Evolutionary conservation across 2,329 filamentous ascomycete genomes (phyloP), one percentile per base, ranked within the genome.

Genomic region (Sordariomycetes sp.): DNA sequence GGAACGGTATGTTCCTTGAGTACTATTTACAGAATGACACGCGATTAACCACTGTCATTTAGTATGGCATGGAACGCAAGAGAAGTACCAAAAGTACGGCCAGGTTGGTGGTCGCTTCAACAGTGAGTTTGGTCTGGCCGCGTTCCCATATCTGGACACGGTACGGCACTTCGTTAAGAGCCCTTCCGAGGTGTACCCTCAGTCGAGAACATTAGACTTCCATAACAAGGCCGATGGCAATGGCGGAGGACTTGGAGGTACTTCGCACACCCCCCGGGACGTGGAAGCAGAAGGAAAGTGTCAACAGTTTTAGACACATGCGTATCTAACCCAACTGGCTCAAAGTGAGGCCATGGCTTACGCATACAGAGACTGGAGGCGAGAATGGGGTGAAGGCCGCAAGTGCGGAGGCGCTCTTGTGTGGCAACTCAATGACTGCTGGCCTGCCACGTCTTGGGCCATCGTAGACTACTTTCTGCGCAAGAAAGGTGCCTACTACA

Each of bases 171-270:
- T 58, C 6, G 74, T 72, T 33, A 70, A 70, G 35, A 70, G 82
- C 32, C 75, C 86, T 33, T 71, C 75, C 2, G 86, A 95, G 48
- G 72, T 84, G 5, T 90, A 85, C 54, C 72, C 87, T 3, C 86
- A 94, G 52, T 92, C 84, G 5, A 80, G 82, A 21, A 92, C 87
- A 5, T 63, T 95, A 18, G 88, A 95, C 55, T 94, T 94, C 54
- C 90, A 95, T 67, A 95, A 95, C 66, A 95, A 95, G 60, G 90
- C 88, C 3, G 82, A 82, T 33, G 88, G 88, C 0, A 86, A 94
- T 51, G 86, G 93, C 57, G 75, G 88, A 20, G 72, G 86, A 27
- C 78, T 95, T 37, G 88, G 4, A 88, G 95, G 57, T 95, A 95
- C 59, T 75, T 95, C 51, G 76, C 83, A 3, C 86, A 76, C 44